phyloP scores from a whole-genome alignment of 352 stramenopile genomes.

The Globisporangium yorkense region DNA sequence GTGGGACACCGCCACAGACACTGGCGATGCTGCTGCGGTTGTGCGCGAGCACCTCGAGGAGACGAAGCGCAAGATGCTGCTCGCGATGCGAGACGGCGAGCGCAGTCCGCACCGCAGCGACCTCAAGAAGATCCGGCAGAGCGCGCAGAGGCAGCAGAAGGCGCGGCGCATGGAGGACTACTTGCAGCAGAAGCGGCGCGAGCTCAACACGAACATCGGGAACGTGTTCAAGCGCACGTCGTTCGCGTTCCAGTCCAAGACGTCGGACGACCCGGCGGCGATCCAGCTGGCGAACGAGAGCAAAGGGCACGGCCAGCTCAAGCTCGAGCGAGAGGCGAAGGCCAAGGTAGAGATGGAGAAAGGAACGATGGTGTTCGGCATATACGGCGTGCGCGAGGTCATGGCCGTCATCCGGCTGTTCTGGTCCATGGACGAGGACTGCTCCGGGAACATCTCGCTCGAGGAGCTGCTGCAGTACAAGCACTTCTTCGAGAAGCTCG shows the following conservation, averaged over 20 bases:
- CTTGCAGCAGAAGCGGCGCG: constrained; percentile 60
- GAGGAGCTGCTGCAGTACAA: constrained; percentile 49
- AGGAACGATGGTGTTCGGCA: constrained; percentile 42
- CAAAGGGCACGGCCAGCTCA: neutral
- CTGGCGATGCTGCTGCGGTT: neutral
- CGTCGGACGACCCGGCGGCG: constrained; percentile 8
- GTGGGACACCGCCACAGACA: too few relatives aligned
- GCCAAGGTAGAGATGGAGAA: constrained; percentile 21
- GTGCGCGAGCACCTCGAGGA: constrained; percentile 36
- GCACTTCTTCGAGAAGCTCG: constrained; percentile 59
- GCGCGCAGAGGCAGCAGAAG: constrained; percentile 38
- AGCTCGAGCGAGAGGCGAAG: too few relatives aligned
- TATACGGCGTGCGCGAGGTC: constrained; percentile 61
- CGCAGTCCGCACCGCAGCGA: constrained; percentile 18
- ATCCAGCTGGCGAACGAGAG: neutral
- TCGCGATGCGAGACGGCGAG: constrained; percentile 33
- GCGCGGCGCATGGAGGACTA: constrained; percentile 62
- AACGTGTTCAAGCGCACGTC: constrained; percentile 66
- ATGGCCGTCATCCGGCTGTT: constrained; percentile 76
- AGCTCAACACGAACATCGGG: constrained; percentile 61
- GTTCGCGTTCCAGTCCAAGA: constrained; percentile 29
- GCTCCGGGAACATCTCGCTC: constrained; percentile 50
- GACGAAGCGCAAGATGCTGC: constrained; percentile 45
- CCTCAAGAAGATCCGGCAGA: constrained; percentile 24
- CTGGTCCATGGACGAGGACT: constrained; percentile 64